These are phyloP conservation scores for Candida multigemmis DNA, from an alignment of 805 yeast genomes.

Conservation along the genomic window DNA sequence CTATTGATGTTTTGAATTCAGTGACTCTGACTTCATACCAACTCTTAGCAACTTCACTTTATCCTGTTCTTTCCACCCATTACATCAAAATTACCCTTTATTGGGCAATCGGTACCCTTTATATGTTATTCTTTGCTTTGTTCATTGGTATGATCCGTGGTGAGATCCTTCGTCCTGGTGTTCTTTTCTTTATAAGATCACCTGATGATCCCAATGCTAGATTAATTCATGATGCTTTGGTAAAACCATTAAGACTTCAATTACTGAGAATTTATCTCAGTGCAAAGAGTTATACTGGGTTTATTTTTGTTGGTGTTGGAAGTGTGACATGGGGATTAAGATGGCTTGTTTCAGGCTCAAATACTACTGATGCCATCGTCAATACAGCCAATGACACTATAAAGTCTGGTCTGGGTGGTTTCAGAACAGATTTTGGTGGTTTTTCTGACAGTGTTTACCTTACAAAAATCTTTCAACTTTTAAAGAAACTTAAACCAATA, in stretches of 20 bases:
- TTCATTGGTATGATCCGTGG: slow-evolving; percentile 79
- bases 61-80: too few relatives aligned
- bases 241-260: slow-evolving; percentile 66
- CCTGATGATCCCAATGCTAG: slow-evolving; percentile 91
- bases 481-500: too few relatives aligned
- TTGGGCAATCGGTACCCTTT: slow-evolving; percentile 73
- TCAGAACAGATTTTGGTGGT: too few relatives aligned
- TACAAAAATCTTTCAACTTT: too few relatives aligned
- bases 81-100: slow-evolving; percentile 16
- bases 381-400: too few relatives aligned
- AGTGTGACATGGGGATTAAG: slow-evolving; percentile 43
- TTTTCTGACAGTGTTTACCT: too few relatives aligned
- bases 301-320: slow-evolving; percentile 73
- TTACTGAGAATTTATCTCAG: slow-evolving; percentile 64
- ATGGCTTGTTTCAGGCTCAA: slow-evolving; percentile 13
- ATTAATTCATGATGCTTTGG: slow-evolving; percentile 78
- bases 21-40: slow-evolving; percentile 4
- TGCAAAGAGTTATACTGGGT: slow-evolving; percentile 62
- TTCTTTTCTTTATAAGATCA: slow-evolving; percentile 80
- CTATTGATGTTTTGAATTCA: slow-evolving; percentile 1
- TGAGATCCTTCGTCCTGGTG: slow-evolving; percentile 75
- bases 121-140: slow-evolving; percentile 81
- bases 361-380: too few relatives aligned
- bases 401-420: too few relatives aligned
- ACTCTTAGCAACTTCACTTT: slow-evolving; percentile 2